Conservation (phyloP, 1,139 yeast genomes). For the Komagataea norvegica region DNA sequence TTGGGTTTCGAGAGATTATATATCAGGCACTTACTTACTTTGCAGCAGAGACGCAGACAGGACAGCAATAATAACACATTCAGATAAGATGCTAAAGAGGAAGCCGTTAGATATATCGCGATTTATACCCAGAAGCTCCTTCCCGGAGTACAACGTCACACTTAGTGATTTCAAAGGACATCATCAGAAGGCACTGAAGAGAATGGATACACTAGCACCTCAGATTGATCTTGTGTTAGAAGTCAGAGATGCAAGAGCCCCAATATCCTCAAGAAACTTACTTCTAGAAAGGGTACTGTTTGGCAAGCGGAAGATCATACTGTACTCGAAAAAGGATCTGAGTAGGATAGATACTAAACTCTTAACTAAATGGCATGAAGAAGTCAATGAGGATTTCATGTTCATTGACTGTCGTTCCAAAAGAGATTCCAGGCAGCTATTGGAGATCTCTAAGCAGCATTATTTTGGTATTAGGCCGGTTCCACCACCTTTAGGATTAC, state of each 20-base stretch:
- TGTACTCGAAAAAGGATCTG: constrained; percentile 67
- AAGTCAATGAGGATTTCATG: constrained; percentile 46
- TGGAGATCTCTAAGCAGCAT: constrained; percentile 44
- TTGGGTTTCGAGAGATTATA: too few relatives aligned
- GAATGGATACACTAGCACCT: constrained; percentile 66
- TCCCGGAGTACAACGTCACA: constrained; percentile 68
- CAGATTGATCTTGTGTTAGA: constrained; percentile 81
- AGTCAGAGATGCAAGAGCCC: constrained; percentile 85
- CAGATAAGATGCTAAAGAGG: too few relatives aligned
- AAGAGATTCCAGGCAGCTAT: constrained; percentile 47
- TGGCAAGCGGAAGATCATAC: constrained; percentile 45
- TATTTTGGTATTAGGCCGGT: constrained; percentile 43
- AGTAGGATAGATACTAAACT: constrained; percentile 28
- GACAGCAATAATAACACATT: too few relatives aligned
- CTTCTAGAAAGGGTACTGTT: constrained; percentile 67
- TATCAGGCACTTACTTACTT: too few relatives aligned
- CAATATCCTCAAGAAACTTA: constrained; percentile 75
- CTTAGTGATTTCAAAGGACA: constrained; percentile 88
- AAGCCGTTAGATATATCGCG: constrained; percentile 17
- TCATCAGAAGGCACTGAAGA: constrained; percentile 74
- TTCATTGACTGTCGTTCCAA: constrained; percentile 56
- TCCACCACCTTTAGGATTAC: constrained; percentile 78
- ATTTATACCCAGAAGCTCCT: constrained; percentile 38
- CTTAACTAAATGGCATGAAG: constrained; percentile 51
- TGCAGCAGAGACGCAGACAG: too few relatives aligned